Conservation (phyloP, 139 green algal genomes). For the Closterium sp. region DNA sequence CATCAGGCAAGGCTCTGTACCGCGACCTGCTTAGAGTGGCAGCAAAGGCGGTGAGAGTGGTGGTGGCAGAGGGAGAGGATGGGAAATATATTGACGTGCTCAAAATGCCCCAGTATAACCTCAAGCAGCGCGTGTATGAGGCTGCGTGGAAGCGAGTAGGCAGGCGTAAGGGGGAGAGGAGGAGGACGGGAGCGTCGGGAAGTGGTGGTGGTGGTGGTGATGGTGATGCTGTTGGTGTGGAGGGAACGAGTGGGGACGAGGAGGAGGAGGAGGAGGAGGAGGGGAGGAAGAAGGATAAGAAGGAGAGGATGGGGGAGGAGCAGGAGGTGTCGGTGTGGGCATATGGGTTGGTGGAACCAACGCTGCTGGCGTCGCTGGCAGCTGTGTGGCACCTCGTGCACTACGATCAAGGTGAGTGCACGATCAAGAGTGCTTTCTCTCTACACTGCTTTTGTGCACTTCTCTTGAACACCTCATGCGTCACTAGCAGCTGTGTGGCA, state of each 20-base stretch:
- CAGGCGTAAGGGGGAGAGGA: neutral
- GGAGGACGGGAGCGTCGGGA: neutral
- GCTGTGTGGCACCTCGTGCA: too few relatives aligned
- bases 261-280: too few relatives aligned
- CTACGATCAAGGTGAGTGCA: too few relatives aligned
- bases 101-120: neutral
- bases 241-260: neutral
- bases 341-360: too few relatives aligned
- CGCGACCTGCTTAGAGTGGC: neutral
- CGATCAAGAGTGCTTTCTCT: too few relatives aligned
- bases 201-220: too few relatives aligned
- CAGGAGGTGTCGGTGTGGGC: too few relatives aligned
- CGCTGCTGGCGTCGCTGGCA: too few relatives aligned
- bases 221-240: too few relatives aligned
- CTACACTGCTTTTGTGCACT: too few relatives aligned
- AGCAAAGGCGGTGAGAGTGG: neutral
- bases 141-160: neutral
- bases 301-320: neutral
- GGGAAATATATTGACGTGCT: neutral
- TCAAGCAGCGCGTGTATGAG: neutral
- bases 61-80: neutral
- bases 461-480: too few relatives aligned
- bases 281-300: neutral
- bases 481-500: too few relatives aligned
- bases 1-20: neutral